Percentiles rank a stretch among this genome's conserved stretches.
phyloP scores from a whole-genome alignment of 768 basidiomycete species.

The Tulasnella sp. region DNA sequence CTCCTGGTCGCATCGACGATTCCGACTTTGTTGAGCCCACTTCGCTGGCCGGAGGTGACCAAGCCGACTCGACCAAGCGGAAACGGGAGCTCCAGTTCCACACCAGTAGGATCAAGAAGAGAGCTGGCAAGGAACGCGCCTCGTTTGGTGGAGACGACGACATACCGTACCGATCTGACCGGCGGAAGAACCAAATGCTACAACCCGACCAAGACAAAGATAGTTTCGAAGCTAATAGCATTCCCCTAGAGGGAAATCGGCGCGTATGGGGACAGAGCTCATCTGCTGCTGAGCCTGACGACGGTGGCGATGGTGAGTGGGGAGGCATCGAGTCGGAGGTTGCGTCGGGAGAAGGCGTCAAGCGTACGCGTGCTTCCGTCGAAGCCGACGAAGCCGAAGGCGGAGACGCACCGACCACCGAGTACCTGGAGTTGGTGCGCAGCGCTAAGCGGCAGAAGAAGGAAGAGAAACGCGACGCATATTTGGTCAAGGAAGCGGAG shows the following conservation, averaged over 20 bases:
- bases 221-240: slow-evolving; percentile 33
- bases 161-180: slow-evolving; percentile 61
- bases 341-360: slow-evolving; percentile 25
- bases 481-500: slow-evolving; percentile 51
- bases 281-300: slow-evolving; percentile 27
- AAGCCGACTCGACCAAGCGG: slow-evolving; percentile 69
- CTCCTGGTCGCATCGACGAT: slow-evolving; percentile 21
- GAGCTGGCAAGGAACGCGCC: slow-evolving; percentile 45
- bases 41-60: slow-evolving; percentile 54
- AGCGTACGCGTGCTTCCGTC: slow-evolving; percentile 32
- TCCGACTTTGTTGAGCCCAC: slow-evolving; percentile 62
- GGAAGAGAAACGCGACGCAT: slow-evolving; percentile 65
- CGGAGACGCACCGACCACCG: slow-evolving; percentile 41
- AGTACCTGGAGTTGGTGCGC: slow-evolving; percentile 88
- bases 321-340: slow-evolving; percentile 31
- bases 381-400: slow-evolving; percentile 22
- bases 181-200: slow-evolving; percentile 46
- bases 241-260: background rate
- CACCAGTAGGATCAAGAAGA: slow-evolving; percentile 71
- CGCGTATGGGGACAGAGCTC: slow-evolving; percentile 20
- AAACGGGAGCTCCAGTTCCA: slow-evolving; percentile 85
- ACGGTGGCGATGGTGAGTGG: slow-evolving; percentile 20
- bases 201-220: slow-evolving; percentile 30
- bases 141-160: slow-evolving; percentile 89
- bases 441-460: slow-evolving; percentile 56